Evolutionary conservation across 2,329 filamentous ascomycete species (phyloP).

Genomic region (Diaporthe australafricana): DNA sequence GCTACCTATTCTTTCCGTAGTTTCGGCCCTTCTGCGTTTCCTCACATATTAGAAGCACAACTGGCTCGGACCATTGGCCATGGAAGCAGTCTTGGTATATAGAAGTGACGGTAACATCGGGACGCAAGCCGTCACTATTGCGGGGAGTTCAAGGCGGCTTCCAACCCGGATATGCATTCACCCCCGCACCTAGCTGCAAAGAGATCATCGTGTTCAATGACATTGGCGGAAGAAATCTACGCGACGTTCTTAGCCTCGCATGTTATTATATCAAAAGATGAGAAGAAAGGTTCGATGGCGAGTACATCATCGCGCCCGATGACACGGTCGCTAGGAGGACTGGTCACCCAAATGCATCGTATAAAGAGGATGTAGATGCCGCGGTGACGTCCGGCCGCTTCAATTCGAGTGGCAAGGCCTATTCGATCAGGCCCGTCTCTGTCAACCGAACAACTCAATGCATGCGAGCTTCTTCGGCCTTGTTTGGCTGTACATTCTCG

Average conservation of each 20-base stretch:
- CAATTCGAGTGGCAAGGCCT: not conserved
- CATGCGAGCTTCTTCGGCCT: not conserved
- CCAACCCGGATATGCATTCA: not conserved
- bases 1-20: not conserved
- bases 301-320: not conserved
- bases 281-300: not conserved
- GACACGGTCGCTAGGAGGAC: not conserved
- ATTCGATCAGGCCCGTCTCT: not conserved
- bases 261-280: not conserved
- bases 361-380: not conserved
- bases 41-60: not conserved
- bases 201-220: conserved; percentile 6
- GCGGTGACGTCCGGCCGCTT: not conserved
- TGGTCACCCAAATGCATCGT: not conserved
- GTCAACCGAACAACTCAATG: not conserved
- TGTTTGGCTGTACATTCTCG: not conserved
- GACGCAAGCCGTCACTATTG: conserved; percentile 12
- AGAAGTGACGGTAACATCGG: conserved; percentile 1
- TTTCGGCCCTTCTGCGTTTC: not conserved
- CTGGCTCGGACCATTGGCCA: not conserved
- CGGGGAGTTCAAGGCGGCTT: conserved; percentile 4
- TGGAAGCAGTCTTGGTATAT: not conserved
- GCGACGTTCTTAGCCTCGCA: conserved; percentile 11
- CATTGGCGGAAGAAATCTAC: conserved; percentile 20
- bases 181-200: not conserved